phyloP scores from a whole-genome alignment of 345 rosid genomes.

The Mangifera indica region DNA sequence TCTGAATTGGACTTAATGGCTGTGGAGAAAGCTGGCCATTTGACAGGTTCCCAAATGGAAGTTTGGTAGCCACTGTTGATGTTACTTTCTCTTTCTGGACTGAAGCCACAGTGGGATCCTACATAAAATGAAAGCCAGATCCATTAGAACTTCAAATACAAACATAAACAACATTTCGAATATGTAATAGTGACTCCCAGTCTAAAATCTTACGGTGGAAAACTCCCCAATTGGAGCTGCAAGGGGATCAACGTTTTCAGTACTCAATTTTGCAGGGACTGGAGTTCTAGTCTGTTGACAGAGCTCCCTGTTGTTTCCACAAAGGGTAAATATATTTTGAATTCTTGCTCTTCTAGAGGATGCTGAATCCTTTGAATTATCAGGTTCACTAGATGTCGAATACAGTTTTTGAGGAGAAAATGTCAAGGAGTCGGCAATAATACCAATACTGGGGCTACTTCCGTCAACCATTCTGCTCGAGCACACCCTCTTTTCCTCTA shows the following conservation, averaged over 20 bases:
- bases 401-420: slow-evolving; percentile 31
- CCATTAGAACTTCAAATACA: slow-evolving; percentile 1
- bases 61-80: slow-evolving; percentile 40
- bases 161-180: background rate
- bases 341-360: slow-evolving; percentile 64
- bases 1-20: slow-evolving; percentile 59
- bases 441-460: slow-evolving; percentile 8
- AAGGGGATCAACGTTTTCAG: slow-evolving; percentile 28
- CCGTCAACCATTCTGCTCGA: slow-evolving; percentile 26
- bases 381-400: background rate
- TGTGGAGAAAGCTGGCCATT: slow-evolving; percentile 36
- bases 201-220: slow-evolving; percentile 13
- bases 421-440: slow-evolving; percentile 19
- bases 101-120: slow-evolving; percentile 59
- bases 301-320: slow-evolving; percentile 92
- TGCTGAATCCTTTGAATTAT: slow-evolving; percentile 43
- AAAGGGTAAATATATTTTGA: slow-evolving; percentile 85
- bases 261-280: slow-evolving; percentile 17
- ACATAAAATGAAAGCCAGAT: slow-evolving; percentile 14
- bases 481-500: slow-evolving; percentile 72
- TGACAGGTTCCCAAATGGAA: slow-evolving; percentile 46
- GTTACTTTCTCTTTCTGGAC: slow-evolving; percentile 57
- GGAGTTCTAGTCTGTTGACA: slow-evolving; percentile 56
- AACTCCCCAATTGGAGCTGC: slow-evolving; percentile 14
- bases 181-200: background rate